Base-by-base conservation (phyloP, 441 rosid species). In the Adansonia grandidieri region DNA sequence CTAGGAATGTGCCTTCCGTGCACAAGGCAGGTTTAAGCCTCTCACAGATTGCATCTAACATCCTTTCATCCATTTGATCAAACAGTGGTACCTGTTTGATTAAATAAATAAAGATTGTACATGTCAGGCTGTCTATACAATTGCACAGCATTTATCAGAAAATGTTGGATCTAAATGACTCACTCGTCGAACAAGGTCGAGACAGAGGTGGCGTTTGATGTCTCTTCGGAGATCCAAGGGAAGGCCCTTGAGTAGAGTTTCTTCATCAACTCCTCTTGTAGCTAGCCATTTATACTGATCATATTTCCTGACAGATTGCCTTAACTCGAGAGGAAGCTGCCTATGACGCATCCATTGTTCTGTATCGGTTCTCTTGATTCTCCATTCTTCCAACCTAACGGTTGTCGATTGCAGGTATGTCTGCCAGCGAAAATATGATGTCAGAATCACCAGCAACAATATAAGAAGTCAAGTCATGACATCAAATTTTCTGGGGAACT, bases 311-410 rank as follows among this genome's bases (percentile, higher is more conserved):
- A 95, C 86, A 10, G 92, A 87, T 69, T 87, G 85, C 78, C 86
- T 89, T 76, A 95, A 78, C 51, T 90, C 92, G 4, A 71, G 83
- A 57, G 98, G 97, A 5, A 93, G 90, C 78, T 95, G 97, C 73
- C 98, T 88, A 80, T 95, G 98, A 22, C 51, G 91, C 97, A 95
- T 95, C 98, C 98, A 95, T 79, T 89, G 95, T 56, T 95, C 97
- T 19, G 91, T 87, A 81, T 93, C 98, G 9, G 92, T 93, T 84
- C 94, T 89, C 85, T 73, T 89, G 81, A 91, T 87, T 81, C 97
- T 90, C 98, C 98, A 93, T 28, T 95, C 94, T 84, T 95, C 97
- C 57, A 95, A 82, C 17, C 92, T 89, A n/a, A 91, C 87, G 0
- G 97, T 92, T 9, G 96, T 92, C 0, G 97, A 92, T 76, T 95